phyloP scores from a whole-genome alignment of 1,139 yeast species.

The Pichia sp. region DNA sequence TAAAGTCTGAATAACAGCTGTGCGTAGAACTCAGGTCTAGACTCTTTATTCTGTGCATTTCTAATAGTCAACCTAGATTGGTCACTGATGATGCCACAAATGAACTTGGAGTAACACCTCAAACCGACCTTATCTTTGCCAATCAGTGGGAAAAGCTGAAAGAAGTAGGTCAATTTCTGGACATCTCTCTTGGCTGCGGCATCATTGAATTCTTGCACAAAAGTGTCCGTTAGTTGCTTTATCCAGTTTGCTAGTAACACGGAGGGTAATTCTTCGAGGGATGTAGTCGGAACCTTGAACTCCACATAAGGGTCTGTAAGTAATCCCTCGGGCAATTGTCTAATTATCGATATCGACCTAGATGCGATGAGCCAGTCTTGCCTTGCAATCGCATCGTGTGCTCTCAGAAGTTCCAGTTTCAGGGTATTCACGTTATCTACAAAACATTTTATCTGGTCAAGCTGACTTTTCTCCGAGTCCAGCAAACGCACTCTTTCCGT shows the following conservation, averaged over 20 bases:
- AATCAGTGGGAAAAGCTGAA: constrained; percentile 83
- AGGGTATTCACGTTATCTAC: constrained; percentile 63
- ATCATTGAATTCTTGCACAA: constrained; percentile 56
- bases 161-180: constrained; percentile 66
- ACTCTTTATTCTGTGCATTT: constrained; percentile 32
- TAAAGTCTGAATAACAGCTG: constrained; percentile 70
- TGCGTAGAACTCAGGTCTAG: constrained; percentile 49
- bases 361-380: constrained; percentile 74
- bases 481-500: constrained; percentile 66
- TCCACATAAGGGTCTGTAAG: constrained; percentile 68
- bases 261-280: constrained; percentile 78
- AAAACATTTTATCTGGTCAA: constrained; percentile 58
- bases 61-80: constrained; percentile 64
- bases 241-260: constrained; percentile 56
- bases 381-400: constrained; percentile 62
- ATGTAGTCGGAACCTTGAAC: constrained; percentile 83
- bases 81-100: constrained; percentile 77
- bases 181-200: constrained; percentile 70
- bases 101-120: constrained; percentile 75
- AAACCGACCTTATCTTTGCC: constrained; percentile 71
- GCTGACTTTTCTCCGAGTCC: constrained; percentile 67
- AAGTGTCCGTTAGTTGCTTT: constrained; percentile 50
- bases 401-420: constrained; percentile 60
- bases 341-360: constrained; percentile 50
- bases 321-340: constrained; percentile 49